Evolutionary conservation across 345 rosid genomes (phyloP), one percentile per base, ranked within the genome.

Genomic region (Microthlaspi erraticum): DNA sequence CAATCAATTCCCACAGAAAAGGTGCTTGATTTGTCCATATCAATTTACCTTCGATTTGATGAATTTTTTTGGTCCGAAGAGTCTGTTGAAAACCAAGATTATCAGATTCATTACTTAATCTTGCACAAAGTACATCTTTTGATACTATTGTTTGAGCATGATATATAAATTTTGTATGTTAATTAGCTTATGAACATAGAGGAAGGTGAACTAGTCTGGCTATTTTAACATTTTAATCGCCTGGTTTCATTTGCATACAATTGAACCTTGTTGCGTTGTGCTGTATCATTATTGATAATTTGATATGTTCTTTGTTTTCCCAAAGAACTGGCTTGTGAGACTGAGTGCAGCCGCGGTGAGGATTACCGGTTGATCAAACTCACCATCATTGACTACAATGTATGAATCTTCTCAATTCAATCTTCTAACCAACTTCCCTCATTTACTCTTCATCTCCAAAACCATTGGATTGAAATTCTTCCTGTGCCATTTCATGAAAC

Each of bases 341-440:
- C 88, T 81, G 99, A 91, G 71, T 91, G 99, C 77, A 94, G 95
- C 81, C 87, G 88, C 58, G 95, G 99, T 13, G 96, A 91, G 74
- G 99, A 94, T 75, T 88, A 88, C 81, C 86, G 93, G 67, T 79
- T 89, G 79, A 82, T 91, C 80, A 94, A 88, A 74, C 93, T 94
- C 66, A 69, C 93, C 11, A 87, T 94, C 80, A 84, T 77, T 33
- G 93, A 87, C 80, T 94, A 80, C 86, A 83, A 33, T 52, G 95
- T 94, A 82, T 33, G 48, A 19, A 13, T 19, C 3, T 55, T 29
- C 29, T 71, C 32, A 9, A 32, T 55, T 51, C 6, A 10, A 0
- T 4, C 2, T n/a, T 13, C 5, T 14, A 4, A 14, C 12, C 10
- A 12, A 20, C 49, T 36, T 55, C 31, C n/a, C 34, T 2, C 12